Evolutionary conservation across 1,139 yeast species (phyloP).

Genomic region (Geotrichum reessii): DNA sequence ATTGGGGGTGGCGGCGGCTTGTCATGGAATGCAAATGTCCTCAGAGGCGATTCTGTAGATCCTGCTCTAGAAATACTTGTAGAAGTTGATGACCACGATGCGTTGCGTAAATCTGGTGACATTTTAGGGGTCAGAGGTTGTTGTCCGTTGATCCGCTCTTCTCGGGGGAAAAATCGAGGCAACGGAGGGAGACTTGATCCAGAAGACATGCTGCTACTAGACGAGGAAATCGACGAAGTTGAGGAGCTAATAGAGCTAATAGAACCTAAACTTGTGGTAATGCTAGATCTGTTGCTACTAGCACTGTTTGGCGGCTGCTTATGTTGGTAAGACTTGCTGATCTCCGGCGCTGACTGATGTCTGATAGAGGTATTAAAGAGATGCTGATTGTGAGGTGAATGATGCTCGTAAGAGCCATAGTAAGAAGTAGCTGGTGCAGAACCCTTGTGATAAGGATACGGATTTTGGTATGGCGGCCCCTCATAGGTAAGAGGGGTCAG

Average conservation of each 20-base stretch:
- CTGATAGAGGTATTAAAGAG: conserved; percentile 15
- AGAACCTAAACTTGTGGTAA: conserved; percentile 1
- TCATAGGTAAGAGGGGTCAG: conserved; percentile 8
- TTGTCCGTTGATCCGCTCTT: conserved; percentile 7
- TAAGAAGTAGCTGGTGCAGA: conserved; percentile 15
- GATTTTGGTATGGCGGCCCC: conserved; percentile 6
- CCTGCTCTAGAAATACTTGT: background rate
- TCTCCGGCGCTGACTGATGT: conserved; percentile 25
- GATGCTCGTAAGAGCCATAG: conserved; percentile 4
- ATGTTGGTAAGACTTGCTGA: conserved; percentile 14
- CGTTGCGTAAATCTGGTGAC: conserved; percentile 1
- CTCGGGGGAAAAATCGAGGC: conserved; percentile 11
- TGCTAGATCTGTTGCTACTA: conserved; percentile 1
- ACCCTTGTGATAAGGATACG: conserved; percentile 13
- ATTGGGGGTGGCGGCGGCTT: conserved; percentile 4
- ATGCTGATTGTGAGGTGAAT: conserved; percentile 6
- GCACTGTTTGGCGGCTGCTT: conserved; percentile 9
- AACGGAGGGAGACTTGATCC: conserved; percentile 8
- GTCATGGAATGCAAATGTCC: conserved; percentile 14
- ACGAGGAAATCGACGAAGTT: conserved; percentile 15
- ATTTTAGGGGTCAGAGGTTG: conserved; percentile 4
- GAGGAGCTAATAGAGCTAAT: conserved; percentile 11
- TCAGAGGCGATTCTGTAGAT: conserved; percentile 12
- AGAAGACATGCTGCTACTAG: conserved; percentile 11
- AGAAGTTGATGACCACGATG: conserved; percentile 5